phyloP scores from a whole-genome alignment of 1,284 basidiomycete species.

The Tilletiopsis washingtonensis region DNA sequence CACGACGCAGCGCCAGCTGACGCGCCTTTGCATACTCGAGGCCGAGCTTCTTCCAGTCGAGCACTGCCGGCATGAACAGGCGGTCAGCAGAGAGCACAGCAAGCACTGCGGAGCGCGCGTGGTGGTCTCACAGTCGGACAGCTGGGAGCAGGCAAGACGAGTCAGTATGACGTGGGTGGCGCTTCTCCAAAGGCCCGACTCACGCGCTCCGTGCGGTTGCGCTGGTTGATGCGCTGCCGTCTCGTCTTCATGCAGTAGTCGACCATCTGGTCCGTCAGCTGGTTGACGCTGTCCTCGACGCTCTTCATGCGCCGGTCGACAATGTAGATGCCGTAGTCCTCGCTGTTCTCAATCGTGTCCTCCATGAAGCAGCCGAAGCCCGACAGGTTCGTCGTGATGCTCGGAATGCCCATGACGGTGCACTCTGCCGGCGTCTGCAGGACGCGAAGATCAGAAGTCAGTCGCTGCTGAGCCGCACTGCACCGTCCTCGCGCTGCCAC shows the following conservation, averaged over 20 bases:
- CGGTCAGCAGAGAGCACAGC: too few relatives aligned
- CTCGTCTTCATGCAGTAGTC: slow-evolving; percentile 77
- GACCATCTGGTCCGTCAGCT: slow-evolving; percentile 49
- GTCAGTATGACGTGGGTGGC: too few relatives aligned
- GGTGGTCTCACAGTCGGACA: too few relatives aligned
- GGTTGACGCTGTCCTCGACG: slow-evolving; percentile 80
- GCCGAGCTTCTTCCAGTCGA: slow-evolving; percentile 97
- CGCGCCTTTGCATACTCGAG: slow-evolving; percentile 94
- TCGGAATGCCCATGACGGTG: slow-evolving; percentile 87
- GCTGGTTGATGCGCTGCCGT: slow-evolving; percentile 93
- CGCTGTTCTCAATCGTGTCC: slow-evolving; percentile 76
- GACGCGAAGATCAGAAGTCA: neutral
- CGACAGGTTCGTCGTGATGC: slow-evolving; percentile 91
- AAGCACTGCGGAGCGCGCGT: too few relatives aligned
- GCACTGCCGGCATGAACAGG: slow-evolving; percentile 68
- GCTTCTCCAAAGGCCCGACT: too few relatives aligned
- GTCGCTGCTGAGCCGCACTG: slow-evolving; percentile 46
- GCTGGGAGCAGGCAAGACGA: too few relatives aligned
- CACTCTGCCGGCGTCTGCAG: slow-evolving; percentile 55
- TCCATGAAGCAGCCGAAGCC: slow-evolving; percentile 99
- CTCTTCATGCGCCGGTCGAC: slow-evolving; percentile 83
- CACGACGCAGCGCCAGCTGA: slow-evolving; percentile 80
- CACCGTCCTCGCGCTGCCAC: slow-evolving; percentile 50
- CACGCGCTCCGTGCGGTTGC: slow-evolving; percentile 88
- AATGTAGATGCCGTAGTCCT: slow-evolving; percentile 66